phyloP scores from a whole-genome alignment of 2,329 filamentous ascomycete genomes.

The Dothideomycetes sp. region DNA sequence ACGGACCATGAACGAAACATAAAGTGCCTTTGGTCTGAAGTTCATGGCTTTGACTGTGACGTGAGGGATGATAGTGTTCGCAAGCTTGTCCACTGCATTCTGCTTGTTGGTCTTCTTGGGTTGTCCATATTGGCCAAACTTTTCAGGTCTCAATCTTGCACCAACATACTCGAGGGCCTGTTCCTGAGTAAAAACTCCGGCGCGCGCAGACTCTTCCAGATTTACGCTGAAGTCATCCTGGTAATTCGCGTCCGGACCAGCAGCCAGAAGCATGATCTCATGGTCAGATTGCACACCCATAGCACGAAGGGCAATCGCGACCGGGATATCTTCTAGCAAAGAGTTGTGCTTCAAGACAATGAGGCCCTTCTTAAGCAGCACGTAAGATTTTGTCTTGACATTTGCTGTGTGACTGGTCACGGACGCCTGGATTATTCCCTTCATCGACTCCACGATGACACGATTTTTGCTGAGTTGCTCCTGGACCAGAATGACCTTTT shows the following conservation, averaged over 20 bases:
- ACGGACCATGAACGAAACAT: conserved; percentile 95
- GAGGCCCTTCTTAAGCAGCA: conserved; percentile 84
- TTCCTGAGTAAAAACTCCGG: conserved; percentile 82
- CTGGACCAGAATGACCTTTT: conserved; percentile 97
- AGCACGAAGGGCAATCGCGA: conserved; percentile 85
- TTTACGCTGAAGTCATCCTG: conserved; percentile 94
- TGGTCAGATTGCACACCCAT: conserved; percentile 89
- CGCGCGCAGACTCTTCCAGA: conserved; percentile 81
- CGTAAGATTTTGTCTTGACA: conserved; percentile 94
- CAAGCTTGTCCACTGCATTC: conserved; percentile 84
- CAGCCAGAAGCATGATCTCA: conserved; percentile 85
- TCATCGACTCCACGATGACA: conserved; percentile 95
- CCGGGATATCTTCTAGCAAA: conserved; percentile 83
- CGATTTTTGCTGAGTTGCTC: conserved; percentile 99
- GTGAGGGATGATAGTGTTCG: conserved; percentile 88
- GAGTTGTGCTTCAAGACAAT: conserved; percentile 90
- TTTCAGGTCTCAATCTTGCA: conserved; percentile 74
- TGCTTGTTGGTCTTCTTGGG: conserved; percentile 68
- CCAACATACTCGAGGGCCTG: conserved; percentile 93
- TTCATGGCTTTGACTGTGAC: conserved; percentile 85
- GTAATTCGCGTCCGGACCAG: conserved; percentile 75
- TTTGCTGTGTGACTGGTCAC: conserved; percentile 97
- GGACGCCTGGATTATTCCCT: conserved; percentile 86
- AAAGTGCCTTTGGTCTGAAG: conserved; percentile 93
- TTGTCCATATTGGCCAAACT: conserved; percentile 35